phyloP scores from a whole-genome alignment of 345 rosid species.

The Rhodamnia rubescens region DNA sequence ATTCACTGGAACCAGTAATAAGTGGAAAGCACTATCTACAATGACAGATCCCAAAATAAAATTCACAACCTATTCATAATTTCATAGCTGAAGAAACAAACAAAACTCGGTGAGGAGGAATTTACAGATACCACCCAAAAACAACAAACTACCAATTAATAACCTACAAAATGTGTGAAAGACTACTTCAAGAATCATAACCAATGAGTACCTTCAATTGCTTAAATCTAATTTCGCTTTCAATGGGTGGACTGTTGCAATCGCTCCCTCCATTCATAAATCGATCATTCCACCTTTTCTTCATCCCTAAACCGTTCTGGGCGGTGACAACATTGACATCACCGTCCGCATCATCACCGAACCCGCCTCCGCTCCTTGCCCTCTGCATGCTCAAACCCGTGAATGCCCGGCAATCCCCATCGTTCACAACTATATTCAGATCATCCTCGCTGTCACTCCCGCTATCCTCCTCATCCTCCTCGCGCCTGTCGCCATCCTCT shows the following conservation, averaged over 20 bases:
- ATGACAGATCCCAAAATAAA: not conserved
- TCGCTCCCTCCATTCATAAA: not conserved
- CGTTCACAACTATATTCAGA: constrained; percentile 52
- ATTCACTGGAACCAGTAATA: not conserved
- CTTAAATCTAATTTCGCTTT: not conserved
- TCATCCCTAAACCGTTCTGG: not conserved
- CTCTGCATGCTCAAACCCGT: not conserved
- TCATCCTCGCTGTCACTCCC: constrained; percentile 57
- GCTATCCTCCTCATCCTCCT: constrained; percentile 3
- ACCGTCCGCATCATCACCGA: not conserved
- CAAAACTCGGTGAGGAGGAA: not conserved
- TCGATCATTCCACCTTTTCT: not conserved
- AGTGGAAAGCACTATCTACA: not conserved
- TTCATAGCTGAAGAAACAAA: not conserved
- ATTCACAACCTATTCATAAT: not conserved
- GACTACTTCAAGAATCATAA: not conserved
- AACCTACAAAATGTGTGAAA: not conserved
- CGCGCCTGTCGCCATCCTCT: not conserved
- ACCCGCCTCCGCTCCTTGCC: constrained; percentile 4
- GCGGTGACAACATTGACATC: not conserved
- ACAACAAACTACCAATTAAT: not conserved
- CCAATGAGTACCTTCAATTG: not conserved
- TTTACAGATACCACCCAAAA: not conserved
- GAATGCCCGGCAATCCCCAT: constrained; percentile 29
- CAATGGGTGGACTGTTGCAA: not conserved